These are phyloP conservation scores for Myxozyma sirexii DNA, from an alignment of 805 yeast species.

Conservation along the genomic window DNA sequence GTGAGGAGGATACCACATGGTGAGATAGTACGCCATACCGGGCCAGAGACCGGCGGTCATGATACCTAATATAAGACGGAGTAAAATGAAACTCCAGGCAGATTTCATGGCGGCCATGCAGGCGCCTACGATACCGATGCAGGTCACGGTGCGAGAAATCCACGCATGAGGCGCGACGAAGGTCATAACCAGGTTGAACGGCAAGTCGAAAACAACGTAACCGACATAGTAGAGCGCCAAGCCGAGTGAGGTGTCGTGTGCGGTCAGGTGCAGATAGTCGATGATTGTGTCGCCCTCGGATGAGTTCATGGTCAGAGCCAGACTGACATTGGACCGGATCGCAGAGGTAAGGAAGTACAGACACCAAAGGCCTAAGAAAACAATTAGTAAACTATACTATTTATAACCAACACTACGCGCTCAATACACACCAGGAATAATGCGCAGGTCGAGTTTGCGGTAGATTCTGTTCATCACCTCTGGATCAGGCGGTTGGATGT, in stretches of 20 bases:
- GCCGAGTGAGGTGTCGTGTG: slow-evolving; percentile 69
- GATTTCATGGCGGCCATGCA: slow-evolving; percentile 68
- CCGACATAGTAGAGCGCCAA: slow-evolving; percentile 83
- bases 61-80: slow-evolving; percentile 74
- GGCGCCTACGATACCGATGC: slow-evolving; percentile 75
- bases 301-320: slow-evolving; percentile 57
- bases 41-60: slow-evolving; percentile 77
- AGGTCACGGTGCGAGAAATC: slow-evolving; percentile 74
- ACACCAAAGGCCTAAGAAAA: slow-evolving; percentile 56
- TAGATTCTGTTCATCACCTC: slow-evolving; percentile 17
- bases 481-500: slow-evolving; percentile 22
- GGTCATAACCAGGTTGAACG: slow-evolving; percentile 88
- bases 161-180: slow-evolving; percentile 79
- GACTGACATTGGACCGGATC: slow-evolving; percentile 51
- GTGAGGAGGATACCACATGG: slow-evolving; percentile 82
- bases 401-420: background rate
- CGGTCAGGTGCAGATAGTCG: slow-evolving; percentile 56
- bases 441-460: slow-evolving; percentile 62
- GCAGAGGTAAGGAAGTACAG: slow-evolving; percentile 75
- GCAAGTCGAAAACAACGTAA: slow-evolving; percentile 80
- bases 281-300: slow-evolving; percentile 76
- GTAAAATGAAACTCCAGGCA: slow-evolving; percentile 53
- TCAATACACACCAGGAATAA: slow-evolving; percentile 52
- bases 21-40: slow-evolving; percentile 76
- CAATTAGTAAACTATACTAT: background rate